Evolutionary conservation across 2,329 filamentous ascomycete genomes (phyloP).

Genomic region (Thermothelomyces thermophilus): DNA sequence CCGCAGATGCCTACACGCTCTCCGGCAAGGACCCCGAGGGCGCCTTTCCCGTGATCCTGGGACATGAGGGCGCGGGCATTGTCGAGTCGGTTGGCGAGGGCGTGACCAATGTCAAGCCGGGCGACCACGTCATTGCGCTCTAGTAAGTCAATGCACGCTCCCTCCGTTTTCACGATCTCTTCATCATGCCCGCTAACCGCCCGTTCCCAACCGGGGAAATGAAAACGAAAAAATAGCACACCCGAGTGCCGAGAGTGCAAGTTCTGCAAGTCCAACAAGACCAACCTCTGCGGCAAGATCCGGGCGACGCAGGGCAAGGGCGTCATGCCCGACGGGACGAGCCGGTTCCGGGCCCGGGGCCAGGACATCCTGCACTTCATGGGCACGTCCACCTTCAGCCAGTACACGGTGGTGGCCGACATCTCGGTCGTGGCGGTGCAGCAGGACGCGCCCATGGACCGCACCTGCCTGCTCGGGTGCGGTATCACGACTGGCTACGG

Average conservation of each 20-base stretch:
- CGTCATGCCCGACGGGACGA: slow-evolving; percentile 95
- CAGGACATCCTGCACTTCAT: slow-evolving; percentile 97
- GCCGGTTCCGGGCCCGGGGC: slow-evolving; percentile 89
- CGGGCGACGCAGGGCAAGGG: slow-evolving; percentile 92
- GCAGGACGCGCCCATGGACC: slow-evolving; percentile 85
- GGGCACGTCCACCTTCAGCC: slow-evolving; percentile 97
- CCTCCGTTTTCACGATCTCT: slow-evolving; percentile 8
- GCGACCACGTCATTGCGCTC: slow-evolving; percentile 84
- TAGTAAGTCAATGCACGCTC: slow-evolving; percentile 52
- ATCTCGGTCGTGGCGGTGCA: slow-evolving; percentile 96
- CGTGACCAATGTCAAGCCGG: slow-evolving; percentile 87
- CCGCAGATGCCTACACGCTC: slow-evolving; percentile 76
- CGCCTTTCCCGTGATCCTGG: slow-evolving; percentile 81
- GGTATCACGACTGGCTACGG: slow-evolving; percentile 99
- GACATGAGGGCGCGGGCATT: slow-evolving; percentile 85
- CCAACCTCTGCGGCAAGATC: slow-evolving; percentile 98
- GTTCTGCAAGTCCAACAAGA: slow-evolving; percentile 99
- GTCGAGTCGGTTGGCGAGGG: slow-evolving; percentile 93
- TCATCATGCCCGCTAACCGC: not conserved
- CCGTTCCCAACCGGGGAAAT: too few relatives aligned
- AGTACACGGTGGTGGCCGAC: slow-evolving; percentile 97
- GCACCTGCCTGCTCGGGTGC: slow-evolving; percentile 91
- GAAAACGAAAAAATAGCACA: slow-evolving; percentile 52
- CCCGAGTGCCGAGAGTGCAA: slow-evolving; percentile 98
- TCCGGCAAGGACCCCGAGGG: slow-evolving; percentile 97